Evolutionary conservation across 2,329 filamentous ascomycete species (phyloP).

Genomic region (Diaporthe sp.): DNA sequence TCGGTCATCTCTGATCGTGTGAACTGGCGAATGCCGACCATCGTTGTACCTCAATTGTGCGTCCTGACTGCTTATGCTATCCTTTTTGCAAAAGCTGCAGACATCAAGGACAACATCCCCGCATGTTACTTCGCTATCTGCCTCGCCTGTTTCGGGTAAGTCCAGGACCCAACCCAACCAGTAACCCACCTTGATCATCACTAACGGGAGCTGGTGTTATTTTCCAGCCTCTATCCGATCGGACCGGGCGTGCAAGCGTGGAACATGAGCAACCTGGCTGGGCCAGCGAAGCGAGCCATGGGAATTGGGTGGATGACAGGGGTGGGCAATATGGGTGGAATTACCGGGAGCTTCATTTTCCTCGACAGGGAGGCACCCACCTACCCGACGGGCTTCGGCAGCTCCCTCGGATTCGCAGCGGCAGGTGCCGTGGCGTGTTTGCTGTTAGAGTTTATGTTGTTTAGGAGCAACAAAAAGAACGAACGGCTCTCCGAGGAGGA

Average conservation of each 20-base stretch:
- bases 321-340: slow-evolving; percentile 55
- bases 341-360: slow-evolving; percentile 53
- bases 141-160: slow-evolving; percentile 61
- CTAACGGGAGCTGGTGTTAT: background rate
- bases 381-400: slow-evolving; percentile 54
- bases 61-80: slow-evolving; percentile 73
- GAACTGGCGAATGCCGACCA: slow-evolving; percentile 74
- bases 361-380: slow-evolving; percentile 47
- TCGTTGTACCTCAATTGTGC: slow-evolving; percentile 71
- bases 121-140: slow-evolving; percentile 78
- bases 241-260: slow-evolving; percentile 72
- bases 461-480: slow-evolving; percentile 47
- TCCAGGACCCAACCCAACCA: background rate
- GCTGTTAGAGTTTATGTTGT: slow-evolving; percentile 49
- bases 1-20: slow-evolving; percentile 78
- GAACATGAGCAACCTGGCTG: slow-evolving; percentile 76
- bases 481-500: slow-evolving; percentile 44
- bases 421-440: slow-evolving; percentile 47
- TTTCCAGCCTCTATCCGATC: background rate
- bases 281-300: slow-evolving; percentile 53
- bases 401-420: slow-evolving; percentile 50
- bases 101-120: slow-evolving; percentile 56
- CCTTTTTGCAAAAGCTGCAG: slow-evolving; percentile 71
- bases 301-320: slow-evolving; percentile 55
- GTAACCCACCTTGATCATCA: background rate